These are phyloP conservation scores for Sideroxylon spinosum DNA, from an alignment of 179 eudicot genomes.

Conservation along the genomic window DNA sequence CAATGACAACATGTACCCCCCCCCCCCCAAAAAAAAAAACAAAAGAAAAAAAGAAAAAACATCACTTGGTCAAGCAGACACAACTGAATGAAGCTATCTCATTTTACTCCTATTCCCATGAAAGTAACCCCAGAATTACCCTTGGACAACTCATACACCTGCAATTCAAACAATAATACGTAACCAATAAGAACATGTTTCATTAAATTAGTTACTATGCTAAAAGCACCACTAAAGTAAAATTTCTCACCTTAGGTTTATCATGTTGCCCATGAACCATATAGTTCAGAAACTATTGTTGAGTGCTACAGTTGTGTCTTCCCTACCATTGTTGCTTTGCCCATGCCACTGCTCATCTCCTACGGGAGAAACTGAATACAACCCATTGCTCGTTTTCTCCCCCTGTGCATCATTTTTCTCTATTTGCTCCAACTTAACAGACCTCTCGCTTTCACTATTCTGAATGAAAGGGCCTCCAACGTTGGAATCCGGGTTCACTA, in stretches of 20 bases:
- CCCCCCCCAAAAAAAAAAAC: too few species aligned
- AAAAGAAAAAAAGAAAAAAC: too few species aligned
- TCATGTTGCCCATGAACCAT: neutral
- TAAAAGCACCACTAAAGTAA: neutral
- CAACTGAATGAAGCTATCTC: conserved; percentile 12
- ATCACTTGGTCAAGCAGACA: conserved; percentile 8
- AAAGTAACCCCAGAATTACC: conserved; percentile 7
- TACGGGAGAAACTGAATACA: conserved; percentile 15
- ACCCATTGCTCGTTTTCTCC: conserved; percentile 17
- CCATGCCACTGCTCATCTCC: conserved; percentile 18
- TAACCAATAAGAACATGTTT: neutral
- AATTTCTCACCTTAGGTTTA: conserved; percentile 14
- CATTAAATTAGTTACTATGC: too few species aligned
- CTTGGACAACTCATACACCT: conserved; percentile 3
- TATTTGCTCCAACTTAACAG: neutral
- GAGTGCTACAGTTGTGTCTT: conserved; percentile 12
- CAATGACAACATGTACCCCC: conserved; percentile 13
- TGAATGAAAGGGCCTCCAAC: conserved; percentile 8
- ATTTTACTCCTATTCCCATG: neutral
- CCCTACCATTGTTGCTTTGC: conserved; percentile 19
- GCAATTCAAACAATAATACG: neutral
- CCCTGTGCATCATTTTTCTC: conserved; percentile 2
- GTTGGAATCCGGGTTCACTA: neutral
- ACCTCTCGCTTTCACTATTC: conserved; percentile 13
- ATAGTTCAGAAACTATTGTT: neutral